Conservation (phyloP, 495 filamentous ascomycete species). For the Podospora fimiseda region DNA sequence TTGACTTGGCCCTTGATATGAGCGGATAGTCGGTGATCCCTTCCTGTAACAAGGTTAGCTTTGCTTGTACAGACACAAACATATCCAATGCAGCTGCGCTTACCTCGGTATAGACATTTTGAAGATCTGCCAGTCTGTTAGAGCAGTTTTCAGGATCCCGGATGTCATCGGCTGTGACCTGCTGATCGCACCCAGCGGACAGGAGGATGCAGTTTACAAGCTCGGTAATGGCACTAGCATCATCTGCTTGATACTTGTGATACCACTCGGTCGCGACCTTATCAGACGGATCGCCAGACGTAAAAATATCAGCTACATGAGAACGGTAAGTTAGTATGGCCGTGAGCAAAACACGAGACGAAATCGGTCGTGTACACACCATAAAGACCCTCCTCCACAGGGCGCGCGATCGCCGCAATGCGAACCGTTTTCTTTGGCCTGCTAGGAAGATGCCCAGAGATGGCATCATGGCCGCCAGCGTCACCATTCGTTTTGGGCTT, state of each 20-base stretch:
- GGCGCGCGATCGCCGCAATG: conserved; percentile 42
- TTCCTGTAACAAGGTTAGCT: conserved; percentile 42
- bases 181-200: conserved; percentile 70
- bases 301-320: conserved; percentile 68
- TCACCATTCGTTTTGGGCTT: conserved; percentile 68
- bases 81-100: conserved; percentile 7
- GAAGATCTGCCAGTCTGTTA: conserved; percentile 63
- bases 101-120: conserved; percentile 71
- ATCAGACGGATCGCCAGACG: conserved; percentile 59
- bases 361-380: conserved; percentile 43
- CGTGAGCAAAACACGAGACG: conserved; percentile 1
- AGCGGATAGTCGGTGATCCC: conserved; percentile 89
- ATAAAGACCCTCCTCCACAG: conserved; percentile 64
- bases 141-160: conserved; percentile 76
- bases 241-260: conserved; percentile 60
- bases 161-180: conserved; percentile 70
- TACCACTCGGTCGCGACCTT: conserved; percentile 80
- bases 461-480: conserved; percentile 25
- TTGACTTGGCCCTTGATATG: conserved; percentile 67
- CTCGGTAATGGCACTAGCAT: conserved; percentile 63
- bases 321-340: conserved; percentile 15
- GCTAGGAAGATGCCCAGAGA: conserved; percentile 49
- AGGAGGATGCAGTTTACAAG: conserved; percentile 84
- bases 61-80: conserved; percentile 2
- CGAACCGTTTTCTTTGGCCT: conserved; percentile 55